Evolutionary conservation across 1,139 yeast species (phyloP).

Genomic region (Taphrina pruni): DNA sequence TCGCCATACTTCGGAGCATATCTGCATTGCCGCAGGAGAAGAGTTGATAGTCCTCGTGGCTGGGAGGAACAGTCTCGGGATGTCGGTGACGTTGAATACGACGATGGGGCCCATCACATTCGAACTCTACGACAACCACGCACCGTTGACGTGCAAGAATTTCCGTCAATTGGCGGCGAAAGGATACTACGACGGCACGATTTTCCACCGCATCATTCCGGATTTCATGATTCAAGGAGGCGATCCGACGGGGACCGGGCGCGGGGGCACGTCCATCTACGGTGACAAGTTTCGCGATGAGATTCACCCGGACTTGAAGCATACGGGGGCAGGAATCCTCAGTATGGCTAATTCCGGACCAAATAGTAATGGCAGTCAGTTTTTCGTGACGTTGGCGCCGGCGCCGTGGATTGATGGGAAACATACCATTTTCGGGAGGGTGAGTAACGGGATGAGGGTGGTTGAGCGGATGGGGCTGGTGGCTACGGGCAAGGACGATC

Average conservation of each 20-base stretch:
- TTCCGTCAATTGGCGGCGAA: conserved; percentile 48
- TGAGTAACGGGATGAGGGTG: conserved; percentile 62
- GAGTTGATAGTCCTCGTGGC: too few species aligned
- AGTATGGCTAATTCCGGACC: conserved; percentile 57
- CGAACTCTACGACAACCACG: conserved; percentile 51
- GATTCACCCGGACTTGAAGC: conserved; percentile 59
- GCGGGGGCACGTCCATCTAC: conserved; percentile 51
- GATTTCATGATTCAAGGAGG: conserved; percentile 55
- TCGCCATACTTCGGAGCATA: too few species aligned
- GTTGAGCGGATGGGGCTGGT: conserved; percentile 60
- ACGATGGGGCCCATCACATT: conserved; percentile 48
- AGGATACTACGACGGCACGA: conserved; percentile 50
- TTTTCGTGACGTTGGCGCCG: conserved; percentile 61
- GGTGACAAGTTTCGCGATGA: conserved; percentile 56
- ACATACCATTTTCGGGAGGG: conserved; percentile 66
- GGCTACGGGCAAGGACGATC: conserved; percentile 56
- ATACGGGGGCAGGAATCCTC: conserved; percentile 62
- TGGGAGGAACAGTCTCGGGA: neutral
- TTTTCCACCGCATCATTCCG: conserved; percentile 55
- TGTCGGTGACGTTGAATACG: conserved; percentile 41
- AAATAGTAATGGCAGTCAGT: conserved; percentile 54
- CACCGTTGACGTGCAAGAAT: conserved; percentile 51
- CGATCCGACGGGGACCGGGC: conserved; percentile 53
- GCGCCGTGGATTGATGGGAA: conserved; percentile 59
- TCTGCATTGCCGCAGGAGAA: too few species aligned